Evolutionary conservation across 768 basidiomycete genomes (phyloP).

Genomic region (Macrolepiota dolichaula): DNA sequence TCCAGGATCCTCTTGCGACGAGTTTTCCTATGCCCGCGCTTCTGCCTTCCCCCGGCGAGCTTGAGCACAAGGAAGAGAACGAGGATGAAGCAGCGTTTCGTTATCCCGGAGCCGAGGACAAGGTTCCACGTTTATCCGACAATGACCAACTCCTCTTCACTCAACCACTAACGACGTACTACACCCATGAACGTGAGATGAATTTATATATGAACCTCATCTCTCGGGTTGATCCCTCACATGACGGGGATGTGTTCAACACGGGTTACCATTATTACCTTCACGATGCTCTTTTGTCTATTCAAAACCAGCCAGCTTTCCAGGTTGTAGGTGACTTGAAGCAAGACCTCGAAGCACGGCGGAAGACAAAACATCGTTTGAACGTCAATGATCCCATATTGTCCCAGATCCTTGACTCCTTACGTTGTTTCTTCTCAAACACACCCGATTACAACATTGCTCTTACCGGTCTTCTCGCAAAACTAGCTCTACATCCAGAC

Average conservation of each 20-base stretch:
- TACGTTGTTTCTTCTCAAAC: conserved; percentile 82
- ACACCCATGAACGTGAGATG: conserved; percentile 84
- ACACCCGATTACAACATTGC: conserved; percentile 86
- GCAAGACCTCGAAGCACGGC: conserved; percentile 21
- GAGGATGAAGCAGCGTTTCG: conserved; percentile 50
- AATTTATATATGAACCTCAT: conserved; percentile 75
- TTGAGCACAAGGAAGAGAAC: conserved; percentile 31
- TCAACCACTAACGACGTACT: conserved; percentile 71
- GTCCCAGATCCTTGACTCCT: conserved; percentile 61
- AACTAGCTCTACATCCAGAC: conserved; percentile 81
- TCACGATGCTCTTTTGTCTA: conserved; percentile 64
- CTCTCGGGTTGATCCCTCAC: conserved; percentile 71
- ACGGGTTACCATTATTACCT: conserved; percentile 86
- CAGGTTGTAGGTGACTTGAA: conserved; percentile 38
- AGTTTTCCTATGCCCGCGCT: conserved; percentile 63
- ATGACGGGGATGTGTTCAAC: conserved; percentile 70
- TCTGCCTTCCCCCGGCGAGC: conserved; percentile 12
- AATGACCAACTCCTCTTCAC: conserved; percentile 36
- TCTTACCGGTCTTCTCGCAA: conserved; percentile 77
- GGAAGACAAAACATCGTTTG: conserved; percentile 65
- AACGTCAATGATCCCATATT: conserved; percentile 77
- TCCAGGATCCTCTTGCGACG: conserved; percentile 70
- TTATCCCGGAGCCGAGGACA: conserved; percentile 37
- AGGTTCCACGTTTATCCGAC: conserved; percentile 13
- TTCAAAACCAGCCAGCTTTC: conserved; percentile 65